Evolutionary conservation across 371 early-diverging fungal species (phyloP), one percentile per base, ranked within the genome.

Genomic region (Smittium culicis): DNA sequence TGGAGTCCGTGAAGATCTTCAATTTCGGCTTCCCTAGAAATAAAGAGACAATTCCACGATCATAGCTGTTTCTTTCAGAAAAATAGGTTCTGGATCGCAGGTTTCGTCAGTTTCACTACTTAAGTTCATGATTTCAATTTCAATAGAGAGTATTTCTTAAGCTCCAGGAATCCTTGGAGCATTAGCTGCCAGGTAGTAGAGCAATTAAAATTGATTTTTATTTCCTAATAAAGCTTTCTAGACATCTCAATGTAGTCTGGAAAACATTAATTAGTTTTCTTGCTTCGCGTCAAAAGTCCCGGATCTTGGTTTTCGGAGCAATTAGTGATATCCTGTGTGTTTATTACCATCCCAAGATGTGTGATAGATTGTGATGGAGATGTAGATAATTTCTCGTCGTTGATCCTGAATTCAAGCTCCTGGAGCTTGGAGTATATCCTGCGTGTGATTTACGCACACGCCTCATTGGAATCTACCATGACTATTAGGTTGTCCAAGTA

Each of bases 401-500:
- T 76, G 35, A 76, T 70, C 64, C 72, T 60, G 35, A 76, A 75
- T 1, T 76, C 77, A 0, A 76, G 71, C 11, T 65, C 62, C 0
- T 34, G 32, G 33, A 76, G 58, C 27, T 76, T 74, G 11, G 69
- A 64, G 33, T 66, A 73, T 61, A 76, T 30, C 29, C 66, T 66
- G 61, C 54, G 58, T 0, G 70, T 74, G 60, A 59, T 29, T 54
- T 70, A 68, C 35, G 65, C 67, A 29, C 35, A 32, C 58, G 16
- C 58, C 28, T 20, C 54, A 2, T 28, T 31, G 29, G 35, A 63
- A 16, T 70, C 71, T 32, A 30, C 45, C 59, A 71, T 68, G 61
- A 76, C 32, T 34, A 76, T 54, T n/a, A 75, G 68, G 27, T 79
- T 76, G 74, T 79, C 76, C 0, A 79, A 71, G 54, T 77, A 78